Conservation (phyloP, 2,329 filamentous ascomycete genomes). For the Gaeumannomyces sp. region DNA sequence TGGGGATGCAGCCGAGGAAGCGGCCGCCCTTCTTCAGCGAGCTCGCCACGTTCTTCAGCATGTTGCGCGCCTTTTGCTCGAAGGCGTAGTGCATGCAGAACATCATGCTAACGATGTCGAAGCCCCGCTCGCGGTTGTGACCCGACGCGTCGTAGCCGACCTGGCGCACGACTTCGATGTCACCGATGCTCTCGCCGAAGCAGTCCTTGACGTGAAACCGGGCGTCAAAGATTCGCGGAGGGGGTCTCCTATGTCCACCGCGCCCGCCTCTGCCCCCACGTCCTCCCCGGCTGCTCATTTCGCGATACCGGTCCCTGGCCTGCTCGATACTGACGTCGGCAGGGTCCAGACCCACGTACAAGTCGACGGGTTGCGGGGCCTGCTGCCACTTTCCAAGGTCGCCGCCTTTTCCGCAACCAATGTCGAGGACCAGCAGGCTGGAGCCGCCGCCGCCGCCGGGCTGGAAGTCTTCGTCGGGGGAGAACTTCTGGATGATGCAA, state of each 20-base stretch:
- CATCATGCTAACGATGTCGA: conserved; percentile 98
- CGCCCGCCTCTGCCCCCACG: conserved; percentile 45
- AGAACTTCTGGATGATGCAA: conserved; percentile 94
- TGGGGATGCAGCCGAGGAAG: conserved; percentile 94
- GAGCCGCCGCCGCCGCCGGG: conserved; percentile 47
- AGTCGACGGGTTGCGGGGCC: conserved; percentile 80
- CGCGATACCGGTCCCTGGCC: conserved; percentile 74
- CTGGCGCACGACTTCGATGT: conserved; percentile 73
- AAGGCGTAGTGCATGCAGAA: conserved; percentile 99
- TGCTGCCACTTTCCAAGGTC: conserved; percentile 95
- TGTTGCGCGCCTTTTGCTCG: conserved; percentile 80
- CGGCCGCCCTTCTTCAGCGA: conserved; percentile 88
- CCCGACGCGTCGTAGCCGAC: conserved; percentile 81
- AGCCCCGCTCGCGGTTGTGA: conserved; percentile 64
- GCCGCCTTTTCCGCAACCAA: conserved; percentile 95
- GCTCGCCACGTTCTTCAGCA: conserved; percentile 89
- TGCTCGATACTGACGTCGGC: conserved; percentile 90
- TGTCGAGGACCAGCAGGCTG: conserved; percentile 74
- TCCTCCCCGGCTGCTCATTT: conserved; percentile 58
- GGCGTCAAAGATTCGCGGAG: conserved; percentile 66
- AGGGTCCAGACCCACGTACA: conserved; percentile 92
- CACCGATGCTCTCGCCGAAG: conserved; percentile 76
- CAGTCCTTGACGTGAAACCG: conserved; percentile 91
- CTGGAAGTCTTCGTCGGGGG: conserved; percentile 67
- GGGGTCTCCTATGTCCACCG: conserved; percentile 40